Base-by-base conservation (phyloP, 495 filamentous ascomycete species). In the Penicillium diatomitis region DNA sequence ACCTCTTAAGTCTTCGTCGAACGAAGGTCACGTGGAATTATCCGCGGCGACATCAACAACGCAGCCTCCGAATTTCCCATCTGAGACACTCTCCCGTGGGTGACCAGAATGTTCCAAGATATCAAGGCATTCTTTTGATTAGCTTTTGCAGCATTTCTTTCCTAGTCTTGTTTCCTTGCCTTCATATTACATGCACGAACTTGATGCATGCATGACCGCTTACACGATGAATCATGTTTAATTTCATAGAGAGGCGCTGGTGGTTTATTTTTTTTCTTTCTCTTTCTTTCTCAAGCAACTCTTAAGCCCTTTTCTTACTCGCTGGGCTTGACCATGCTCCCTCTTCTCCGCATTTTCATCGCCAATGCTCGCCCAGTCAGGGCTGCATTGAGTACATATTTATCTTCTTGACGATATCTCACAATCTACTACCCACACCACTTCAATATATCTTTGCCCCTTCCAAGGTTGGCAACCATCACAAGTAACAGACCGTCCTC, bases 1-100 rank as follows among this genome's bases (percentile, higher is more conserved):
- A 0, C 71, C 77, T 5, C 27, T 69, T 4, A 49, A 64, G 3
- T 37, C 50, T 8, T 8, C 10, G 30, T 32, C 41, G 4, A 39
- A 33, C 9, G 47, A 37, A 1, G 8, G 8, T 3, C 32, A 43
- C 33, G 6, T 41, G 2, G 34, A 29, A 10, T 2, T 32, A 6
- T 11, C 44, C 29, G 33, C 12, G 44, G 32, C 27, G 37, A 37
- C 27, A 33, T 32, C n/a, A 29, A 11, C 44, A 34, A 12, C 44
- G n/a, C 29, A 36, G 33, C 44, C 33, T 5, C 27, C 29, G 9
- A 34, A 46, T 35, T 34, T 34, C 8, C 44, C 44, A 10, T 34
- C 44, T 10, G 44, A 46, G n/a, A 32, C 27, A 27, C 44, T 27
- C 6, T 40, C 40, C 31, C 12, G 2, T 38, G 20, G 20, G 34